Evolutionary conservation across 2,329 filamentous ascomycete species (phyloP), one percentile per base, ranked within the genome.

Genomic region (Dothistroma septosporum): DNA sequence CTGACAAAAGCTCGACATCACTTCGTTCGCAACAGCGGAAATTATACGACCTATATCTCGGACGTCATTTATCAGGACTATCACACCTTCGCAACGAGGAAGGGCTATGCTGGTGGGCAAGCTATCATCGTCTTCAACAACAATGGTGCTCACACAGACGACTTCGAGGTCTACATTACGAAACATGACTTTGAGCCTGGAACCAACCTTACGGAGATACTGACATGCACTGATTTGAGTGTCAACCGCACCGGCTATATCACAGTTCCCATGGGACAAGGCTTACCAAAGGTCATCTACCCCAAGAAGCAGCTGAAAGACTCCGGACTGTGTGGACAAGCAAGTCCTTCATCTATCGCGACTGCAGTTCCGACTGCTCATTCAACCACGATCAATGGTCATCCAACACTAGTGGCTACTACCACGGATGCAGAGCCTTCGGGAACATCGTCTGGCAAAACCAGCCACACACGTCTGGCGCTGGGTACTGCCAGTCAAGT

Each of bases 41-140:
- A 66, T 14, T 82, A 81, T 63, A 64, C 78, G 9, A 76, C 70
- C 0, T 77, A 76, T 60, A 73, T 77, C 66, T 76, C 76, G 58
- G 71, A 73, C 22, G 70, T 77, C 7, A 74, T 82, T 60, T 81
- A 78, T 66, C 73, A 73, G 53, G 78, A 82, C 50, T 67, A 68
- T 5, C 73, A 75, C 44, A 78, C 76, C 10, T 64, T 82, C 12
- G 79, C 75, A 2, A 76, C 81, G 70, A 75, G 79, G 19, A 78
- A 79, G 60, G 79, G 78, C 3, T 70, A 68, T 11, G 65, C 66
- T 12, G 75, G 73, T 22, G 71, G 60, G 46, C 76, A 72, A 44
- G 76, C 83, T 16, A 73, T 82, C 37, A 76, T 78, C 58, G 69
- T 82, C 5, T 65, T 80, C 11, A 79, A 53, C 22, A 80, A 78